phyloP scores from a whole-genome alignment of 306 rosid genomes.

The Comarum palustre region DNA sequence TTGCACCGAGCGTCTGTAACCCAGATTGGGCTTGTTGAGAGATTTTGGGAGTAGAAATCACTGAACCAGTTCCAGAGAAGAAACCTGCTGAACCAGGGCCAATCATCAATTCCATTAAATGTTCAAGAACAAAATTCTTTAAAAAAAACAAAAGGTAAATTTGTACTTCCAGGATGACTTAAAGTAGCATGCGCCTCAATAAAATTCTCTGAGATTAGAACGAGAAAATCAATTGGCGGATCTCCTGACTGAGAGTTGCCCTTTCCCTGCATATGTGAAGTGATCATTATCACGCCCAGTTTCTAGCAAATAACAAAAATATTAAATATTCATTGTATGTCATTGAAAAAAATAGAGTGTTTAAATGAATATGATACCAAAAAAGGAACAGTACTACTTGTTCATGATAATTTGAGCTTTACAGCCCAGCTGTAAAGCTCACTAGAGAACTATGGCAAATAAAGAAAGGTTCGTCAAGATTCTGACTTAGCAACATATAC shows the following conservation, averaged over 20 bases:
- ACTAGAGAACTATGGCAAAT: slow-evolving; percentile 1
- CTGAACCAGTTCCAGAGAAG: slow-evolving; percentile 78
- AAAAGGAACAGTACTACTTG: neutral
- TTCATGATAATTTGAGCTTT: neutral
- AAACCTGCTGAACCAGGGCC: slow-evolving; percentile 69
- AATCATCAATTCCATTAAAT: too few species aligned
- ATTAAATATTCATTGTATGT: slow-evolving; percentile 1
- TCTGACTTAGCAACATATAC: too few species aligned
- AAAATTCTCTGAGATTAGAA: slow-evolving; percentile 81
- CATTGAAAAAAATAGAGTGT: neutral
- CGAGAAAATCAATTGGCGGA: slow-evolving; percentile 66
- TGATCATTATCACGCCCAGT: slow-evolving; percentile 23
- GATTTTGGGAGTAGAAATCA: slow-evolving; percentile 97
- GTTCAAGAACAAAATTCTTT: too few species aligned
- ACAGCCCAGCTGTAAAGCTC: slow-evolving; percentile 8
- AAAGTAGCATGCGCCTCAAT: slow-evolving; percentile 76
- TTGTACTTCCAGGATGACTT: slow-evolving; percentile 73
- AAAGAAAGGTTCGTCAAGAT: slow-evolving; percentile 10
- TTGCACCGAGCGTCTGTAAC: slow-evolving; percentile 60
- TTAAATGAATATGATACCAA: neutral
- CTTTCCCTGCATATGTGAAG: slow-evolving; percentile 66
- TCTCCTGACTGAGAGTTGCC: slow-evolving; percentile 61
- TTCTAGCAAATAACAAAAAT: neutral
- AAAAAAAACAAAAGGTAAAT: too few species aligned
- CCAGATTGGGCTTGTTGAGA: slow-evolving; percentile 76